Base-by-base conservation (phyloP, 176 grass and related monocot species). In the Cenchrus purpureus region DNA sequence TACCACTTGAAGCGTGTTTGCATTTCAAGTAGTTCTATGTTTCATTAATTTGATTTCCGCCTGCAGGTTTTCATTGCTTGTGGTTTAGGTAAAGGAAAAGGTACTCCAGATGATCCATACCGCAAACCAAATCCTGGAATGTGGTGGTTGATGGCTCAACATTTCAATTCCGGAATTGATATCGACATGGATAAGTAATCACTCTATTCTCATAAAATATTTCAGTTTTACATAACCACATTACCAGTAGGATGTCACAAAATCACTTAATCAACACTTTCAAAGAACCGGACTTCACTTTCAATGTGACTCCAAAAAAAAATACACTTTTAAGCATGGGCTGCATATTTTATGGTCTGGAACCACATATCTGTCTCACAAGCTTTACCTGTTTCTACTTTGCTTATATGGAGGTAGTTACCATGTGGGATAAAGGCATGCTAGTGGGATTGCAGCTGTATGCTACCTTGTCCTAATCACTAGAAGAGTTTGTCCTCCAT, bases 11-110 rank as follows among this genome's bases (percentile, higher is more conserved):
- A 68, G 20, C 40, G 3, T 78, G 74, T 66, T 69, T 42, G 57
- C 19, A 37, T 83, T 79, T 79, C 74, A 54, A 2, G 50, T 66
- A 56, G 44, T 86, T 71, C 11, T 57, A 25, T 65, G 53, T 65
- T 89, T 43, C 44, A 48, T 86, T 68, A 74, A 25, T 79, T 76
- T 87, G 50, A 42, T 83, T 78, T 92, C 12, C 37, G 46, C 61
- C 76, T 93, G 51, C 72, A 98, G 97, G 91, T 94, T 87, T 98
- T 95, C 78, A 89, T 95, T 77, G 90, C 91, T 65, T 98, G 97
- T 76, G 97, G 93, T 81, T 19, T 92, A 56, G 81, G 86, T 7
- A 87, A 91, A 79, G 87, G 84, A 79, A 94, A 94, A 83, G 79
- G 19, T 62, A 85, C 40, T 58, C 79, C 77, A 66, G 85, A 90